Evolutionary conservation across 2,329 filamentous ascomycete species (phyloP), one percentile per base, ranked within the genome.

Genomic region (Hypoxylon sp.): DNA sequence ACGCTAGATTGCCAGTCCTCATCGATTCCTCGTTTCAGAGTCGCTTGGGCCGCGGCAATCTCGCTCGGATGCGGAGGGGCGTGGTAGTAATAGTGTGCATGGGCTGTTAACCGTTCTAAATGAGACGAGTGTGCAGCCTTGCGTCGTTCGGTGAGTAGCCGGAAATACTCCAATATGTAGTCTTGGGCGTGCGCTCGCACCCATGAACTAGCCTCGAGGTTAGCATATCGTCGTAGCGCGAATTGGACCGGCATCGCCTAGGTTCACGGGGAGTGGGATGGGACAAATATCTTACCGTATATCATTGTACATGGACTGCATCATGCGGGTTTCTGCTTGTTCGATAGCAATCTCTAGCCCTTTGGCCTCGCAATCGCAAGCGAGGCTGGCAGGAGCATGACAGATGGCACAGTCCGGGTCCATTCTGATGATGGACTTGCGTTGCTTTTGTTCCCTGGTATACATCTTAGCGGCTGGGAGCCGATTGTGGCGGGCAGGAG

Each of bases 1-100:
- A 91, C 88, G 36, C 85, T 87, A 20, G 82, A 78, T 63, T 86
- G 82, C 89, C 89, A 93, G 72, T 91, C 89, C 55, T 89, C 85
- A 63, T 91, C 88, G 63, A 91, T 88, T 54, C 87, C 88, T 38
- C 83, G 80, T 71, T 90, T 90, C 54, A 90, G 77, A 37, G 80
- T 78, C 11, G 78, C 77, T 64, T 90, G 81, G 16, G 87, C 88
- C 48, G 81, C 78, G 27, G 79, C 75, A 42, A 91, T 80, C 65
- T 90, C 80, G 57, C 72, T 77, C 17, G 82, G 83, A 54, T 86
- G 81, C 17, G 83, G 83, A 16, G 76, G 77, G 2, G 76, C 71
- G 55, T 80, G 73, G 64, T 83, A 86, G 69, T 82, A 81, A 62
- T 82, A 77, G 57, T 77, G 80, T 48, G 82, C 78, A 44, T 80